Percentiles rank a stretch among this genome's conserved stretches.
phyloP scores from a whole-genome alignment of 2,329 filamentous ascomycete genomes.

The Colletotrichum nymphaeae region DNA sequence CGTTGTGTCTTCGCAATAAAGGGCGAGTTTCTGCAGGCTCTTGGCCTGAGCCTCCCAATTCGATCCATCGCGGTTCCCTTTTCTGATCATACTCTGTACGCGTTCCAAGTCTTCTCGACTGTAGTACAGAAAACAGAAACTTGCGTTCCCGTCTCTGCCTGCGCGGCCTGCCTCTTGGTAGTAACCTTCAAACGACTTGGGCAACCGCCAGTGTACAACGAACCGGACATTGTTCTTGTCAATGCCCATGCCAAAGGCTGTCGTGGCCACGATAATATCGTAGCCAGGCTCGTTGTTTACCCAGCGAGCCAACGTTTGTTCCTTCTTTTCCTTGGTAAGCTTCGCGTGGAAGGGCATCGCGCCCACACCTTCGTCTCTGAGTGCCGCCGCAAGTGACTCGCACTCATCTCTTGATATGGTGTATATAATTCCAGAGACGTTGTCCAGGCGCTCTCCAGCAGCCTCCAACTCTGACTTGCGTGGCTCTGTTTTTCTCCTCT shows the following conservation, averaged over 20 bases:
- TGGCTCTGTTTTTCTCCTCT: slow-evolving; percentile 70
- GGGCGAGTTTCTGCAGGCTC: slow-evolving; percentile 76
- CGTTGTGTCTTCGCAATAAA: slow-evolving; percentile 83
- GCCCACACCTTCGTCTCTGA: slow-evolving; percentile 76
- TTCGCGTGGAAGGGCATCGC: slow-evolving; percentile 80
- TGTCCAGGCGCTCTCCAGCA: slow-evolving; percentile 66
- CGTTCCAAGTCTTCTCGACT: slow-evolving; percentile 87
- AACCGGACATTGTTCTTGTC: slow-evolving; percentile 96
- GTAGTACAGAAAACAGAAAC: slow-evolving; percentile 91
- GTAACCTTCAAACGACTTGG: slow-evolving; percentile 94
- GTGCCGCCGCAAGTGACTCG: slow-evolving; percentile 73
- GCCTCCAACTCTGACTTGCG: slow-evolving; percentile 69
- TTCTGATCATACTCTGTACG: slow-evolving; percentile 67
- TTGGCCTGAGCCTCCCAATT: slow-evolving; percentile 64
- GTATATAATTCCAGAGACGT: slow-evolving; percentile 83
- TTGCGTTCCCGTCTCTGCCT: slow-evolving; percentile 88
- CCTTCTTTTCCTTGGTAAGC: slow-evolving; percentile 74
- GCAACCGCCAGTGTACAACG: slow-evolving; percentile 93
- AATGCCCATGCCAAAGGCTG: slow-evolving; percentile 97
- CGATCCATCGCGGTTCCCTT: slow-evolving; percentile 54
- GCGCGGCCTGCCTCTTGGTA: slow-evolving; percentile 96
- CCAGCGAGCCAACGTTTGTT: slow-evolving; percentile 78
- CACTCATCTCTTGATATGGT: slow-evolving; percentile 81
- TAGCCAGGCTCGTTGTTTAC: slow-evolving; percentile 80
- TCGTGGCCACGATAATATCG: slow-evolving; percentile 94